Evolutionary conservation across 805 yeast genomes (phyloP).

Genomic region (Myxozyma neotropica): DNA sequence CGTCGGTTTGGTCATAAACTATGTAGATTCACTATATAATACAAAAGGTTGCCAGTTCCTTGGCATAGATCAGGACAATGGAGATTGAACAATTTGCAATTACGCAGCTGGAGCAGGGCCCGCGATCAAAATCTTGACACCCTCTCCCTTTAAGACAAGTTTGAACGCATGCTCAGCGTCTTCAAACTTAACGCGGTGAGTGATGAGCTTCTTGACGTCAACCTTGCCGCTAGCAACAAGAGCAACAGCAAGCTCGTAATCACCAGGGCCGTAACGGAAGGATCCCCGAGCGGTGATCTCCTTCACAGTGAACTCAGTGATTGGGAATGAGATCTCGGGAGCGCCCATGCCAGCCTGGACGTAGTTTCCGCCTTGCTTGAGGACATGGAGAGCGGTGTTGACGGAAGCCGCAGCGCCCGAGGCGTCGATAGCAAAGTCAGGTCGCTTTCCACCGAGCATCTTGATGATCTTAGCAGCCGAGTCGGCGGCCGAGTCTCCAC

Average conservation of each 20-base stretch:
- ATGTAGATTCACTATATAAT: no score
- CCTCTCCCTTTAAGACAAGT: conserved; percentile 63
- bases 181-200: conserved; percentile 70
- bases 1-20: no score
- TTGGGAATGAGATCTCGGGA: conserved; percentile 70
- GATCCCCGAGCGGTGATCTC: conserved; percentile 73
- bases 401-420: conserved; percentile 82
- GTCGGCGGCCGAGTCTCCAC: conserved; percentile 51
- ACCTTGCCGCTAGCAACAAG: conserved; percentile 65
- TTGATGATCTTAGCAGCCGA: conserved; percentile 42
- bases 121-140: conserved; percentile 77
- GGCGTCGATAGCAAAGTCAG: conserved; percentile 68
- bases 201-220: conserved; percentile 67
- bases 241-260: conserved; percentile 71
- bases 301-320: conserved; percentile 62
- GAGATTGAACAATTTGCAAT: no score
- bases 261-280: conserved; percentile 79
- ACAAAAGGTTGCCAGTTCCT: no score
- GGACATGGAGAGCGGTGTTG: conserved; percentile 62
- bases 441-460: conserved; percentile 39
- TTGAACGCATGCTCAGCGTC: conserved; percentile 79
- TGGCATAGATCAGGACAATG: no score
- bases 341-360: conserved; percentile 89
- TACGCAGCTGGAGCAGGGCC: conserved; percentile 55
- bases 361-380: conserved; percentile 68